Base-by-base conservation (phyloP, 768 basidiomycete species). In the Leccinum ochraceum region DNA sequence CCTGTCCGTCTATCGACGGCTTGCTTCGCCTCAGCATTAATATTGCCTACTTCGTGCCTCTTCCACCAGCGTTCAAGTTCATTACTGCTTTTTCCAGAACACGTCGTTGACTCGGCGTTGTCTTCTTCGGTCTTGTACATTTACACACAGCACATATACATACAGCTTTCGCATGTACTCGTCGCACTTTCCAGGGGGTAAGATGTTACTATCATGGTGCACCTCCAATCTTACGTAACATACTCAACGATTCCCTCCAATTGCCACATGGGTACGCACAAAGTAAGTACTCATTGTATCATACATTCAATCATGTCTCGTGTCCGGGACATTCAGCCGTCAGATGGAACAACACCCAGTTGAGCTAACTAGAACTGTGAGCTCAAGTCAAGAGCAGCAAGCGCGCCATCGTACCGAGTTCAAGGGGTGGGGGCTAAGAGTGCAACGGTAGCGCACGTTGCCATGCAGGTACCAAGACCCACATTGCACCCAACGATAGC, bases 111-210 rank as follows among this genome's bases (percentile, higher is more conserved):
- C 59, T 80, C 76, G 11, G 73, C 78, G 39, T 76, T 70, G 10
- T 30, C 74, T 1, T 73, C 72, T 4, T 75, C 76, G 20, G 63
- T 55, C 5, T 79, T 74, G 70, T 89, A 86, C 78, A 90, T 82
- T 26, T 67, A 56, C 46, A 80, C 75, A 66, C 89, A 91, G 63
- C 89, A 90, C 59, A 68, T 58, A 66, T 90, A 67, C 58, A 67
- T 90, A 90, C 17, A 91, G 77, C 22, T 74, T 76, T 55, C 81
- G 75, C 22, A 89, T 65, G 8, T 79, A 69, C 9, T 73, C 66
- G 49, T 85, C 76, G 66, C 89, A 91, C 62, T 80, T 84, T 20
- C 87, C 87, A 0, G 86, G 88, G 66, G 28, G 28, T 88, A 89
- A 0, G 85, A 87, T 81, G 60, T 28, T 28, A 28, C 28, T 26